Evolutionary conservation across 768 basidiomycete genomes (phyloP), one percentile per base, ranked within the genome.

Genomic region (Pisolithus tinctorius): DNA sequence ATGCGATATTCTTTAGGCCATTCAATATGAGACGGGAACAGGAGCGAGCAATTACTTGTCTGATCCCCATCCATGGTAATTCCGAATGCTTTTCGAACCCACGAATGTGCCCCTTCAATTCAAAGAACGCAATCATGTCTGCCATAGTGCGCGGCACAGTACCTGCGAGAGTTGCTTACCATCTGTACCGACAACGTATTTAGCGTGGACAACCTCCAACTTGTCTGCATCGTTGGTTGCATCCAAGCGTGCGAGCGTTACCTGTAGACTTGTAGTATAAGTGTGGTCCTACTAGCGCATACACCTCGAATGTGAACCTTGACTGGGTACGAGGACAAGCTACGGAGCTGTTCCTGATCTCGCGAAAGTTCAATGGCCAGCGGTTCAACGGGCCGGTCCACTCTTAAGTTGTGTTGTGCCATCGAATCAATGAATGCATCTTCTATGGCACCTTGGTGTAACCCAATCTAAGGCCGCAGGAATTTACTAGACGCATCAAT

Each of bases 41-140:
- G 36, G 23, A 4, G 16, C 1, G 7, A n/a, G 5, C 8, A 4
- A 30, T 58, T 48, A 68, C 77, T 74, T 16, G 70, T 76, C 57
- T 69, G 70, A 57, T 78, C 75, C 16, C 78, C 77, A 30, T 72
- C 64, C 69, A 79, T 75, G 13, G 66, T 55, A 17, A 76, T 68
- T 1, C 70, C 74, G 13, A 78, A 61, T 10, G 65, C 53, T 43
- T 74, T 74, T 9, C 77, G 67, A 6, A 77, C 74, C 74, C 73
- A 76, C 5, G 74, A 75, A 43, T 76, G 74, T 1, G 74, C 74
- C 5, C 73, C 73, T 70, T 49, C 23, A 38, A 1, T 70, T 49
- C 23, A 38, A 1, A 49, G 29, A n/a, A 25, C 20, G 51, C 27
- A 27, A 27, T 1, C 11, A 6, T 38, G 10, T 1, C 2, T 13